A percentile compares a stretch with the other conserved stretches of the same genome.
phyloP scores from a whole-genome alignment of 305 asterid genomes.

The Fraxinus baroniana region DNA sequence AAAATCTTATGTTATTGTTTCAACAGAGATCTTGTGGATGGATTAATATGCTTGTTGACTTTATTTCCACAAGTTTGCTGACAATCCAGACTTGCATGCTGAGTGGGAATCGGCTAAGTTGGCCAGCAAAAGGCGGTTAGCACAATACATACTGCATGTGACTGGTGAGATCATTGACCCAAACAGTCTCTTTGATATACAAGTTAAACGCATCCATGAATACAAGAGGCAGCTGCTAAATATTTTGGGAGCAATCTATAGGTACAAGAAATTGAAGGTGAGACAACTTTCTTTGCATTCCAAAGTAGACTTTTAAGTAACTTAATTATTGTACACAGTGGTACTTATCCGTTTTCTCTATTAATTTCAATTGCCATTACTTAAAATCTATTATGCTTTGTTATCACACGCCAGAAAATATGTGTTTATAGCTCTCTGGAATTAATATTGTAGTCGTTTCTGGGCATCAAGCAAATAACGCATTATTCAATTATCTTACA shows the following conservation, averaged over 20 bases:
- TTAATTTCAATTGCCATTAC: not conserved
- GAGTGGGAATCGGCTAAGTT: conserved; percentile 97
- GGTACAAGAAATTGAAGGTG: conserved; percentile 99
- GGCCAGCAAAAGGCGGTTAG: conserved; percentile 88
- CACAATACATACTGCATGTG: conserved; percentile 66
- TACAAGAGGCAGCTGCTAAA: conserved; percentile 97
- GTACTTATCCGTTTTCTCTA: conserved; percentile 2
- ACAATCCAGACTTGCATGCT: conserved; percentile 64
- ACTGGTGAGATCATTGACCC: conserved; percentile 88
- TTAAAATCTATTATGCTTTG: conserved; percentile 10
- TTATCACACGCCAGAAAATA: not conserved
- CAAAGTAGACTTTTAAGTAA: conserved; percentile 8
- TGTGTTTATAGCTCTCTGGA: not conserved
- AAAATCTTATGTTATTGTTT: conserved; percentile 8
- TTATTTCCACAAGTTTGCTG: conserved; percentile 62
- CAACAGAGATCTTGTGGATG: conserved; percentile 18
- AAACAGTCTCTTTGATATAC: conserved; percentile 88
- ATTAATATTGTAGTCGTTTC: not conserved
- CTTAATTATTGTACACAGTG: conserved; percentile 1
- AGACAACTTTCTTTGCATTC: conserved; percentile 28
- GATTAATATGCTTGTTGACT: conserved; percentile 26
- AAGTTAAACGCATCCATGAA: conserved; percentile 98
- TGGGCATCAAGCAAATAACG: not conserved
- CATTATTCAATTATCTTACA: not conserved
- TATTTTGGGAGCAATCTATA: conserved; percentile 82